Percentiles rank a stretch among this genome's conserved stretches.
phyloP scores from a whole-genome alignment of 2,329 filamentous ascomycete species.

The Colletotrichum liriopes region DNA sequence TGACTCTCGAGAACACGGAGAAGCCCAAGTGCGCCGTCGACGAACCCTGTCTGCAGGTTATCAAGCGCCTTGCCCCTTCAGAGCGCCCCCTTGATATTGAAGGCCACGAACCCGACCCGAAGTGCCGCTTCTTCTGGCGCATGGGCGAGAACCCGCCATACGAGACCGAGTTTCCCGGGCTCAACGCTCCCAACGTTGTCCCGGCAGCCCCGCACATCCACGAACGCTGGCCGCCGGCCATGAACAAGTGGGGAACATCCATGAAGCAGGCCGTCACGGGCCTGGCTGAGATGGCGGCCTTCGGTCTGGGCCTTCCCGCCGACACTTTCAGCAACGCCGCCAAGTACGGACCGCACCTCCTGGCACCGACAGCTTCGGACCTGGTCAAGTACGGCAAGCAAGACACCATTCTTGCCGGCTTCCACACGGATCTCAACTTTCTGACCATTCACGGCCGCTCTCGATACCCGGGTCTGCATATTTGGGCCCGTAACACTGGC shows the following conservation, averaged over 20 bases:
- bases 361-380: conserved; percentile 74
- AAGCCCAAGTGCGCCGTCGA: conserved; percentile 76
- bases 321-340: conserved; percentile 70
- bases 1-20: conserved; percentile 75
- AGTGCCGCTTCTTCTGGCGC: conserved; percentile 76
- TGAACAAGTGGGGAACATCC: conserved; percentile 71
- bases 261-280: conserved; percentile 73
- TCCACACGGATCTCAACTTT: conserved; percentile 77
- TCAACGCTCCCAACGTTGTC: conserved; percentile 70
- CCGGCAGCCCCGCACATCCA: conserved; percentile 65
- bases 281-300: conserved; percentile 72
- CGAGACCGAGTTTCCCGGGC: conserved; percentile 67
- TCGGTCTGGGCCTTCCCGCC: conserved; percentile 68
- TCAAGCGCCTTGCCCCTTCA: conserved; percentile 66
- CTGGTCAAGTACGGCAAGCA: conserved; percentile 66
- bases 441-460: conserved; percentile 76
- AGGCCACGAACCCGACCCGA: conserved; percentile 72
- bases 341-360: conserved; percentile 73
- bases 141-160: conserved; percentile 70
- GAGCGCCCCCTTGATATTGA: conserved; percentile 72
- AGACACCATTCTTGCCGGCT: conserved; percentile 74
- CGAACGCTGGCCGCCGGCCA: conserved; percentile 67
- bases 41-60: conserved; percentile 72
- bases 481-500: conserved; percentile 76
- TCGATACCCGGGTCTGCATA: conserved; percentile 73